Base-by-base conservation (phyloP, 2,329 filamentous ascomycete genomes). In the Alternaria gaisen region DNA sequence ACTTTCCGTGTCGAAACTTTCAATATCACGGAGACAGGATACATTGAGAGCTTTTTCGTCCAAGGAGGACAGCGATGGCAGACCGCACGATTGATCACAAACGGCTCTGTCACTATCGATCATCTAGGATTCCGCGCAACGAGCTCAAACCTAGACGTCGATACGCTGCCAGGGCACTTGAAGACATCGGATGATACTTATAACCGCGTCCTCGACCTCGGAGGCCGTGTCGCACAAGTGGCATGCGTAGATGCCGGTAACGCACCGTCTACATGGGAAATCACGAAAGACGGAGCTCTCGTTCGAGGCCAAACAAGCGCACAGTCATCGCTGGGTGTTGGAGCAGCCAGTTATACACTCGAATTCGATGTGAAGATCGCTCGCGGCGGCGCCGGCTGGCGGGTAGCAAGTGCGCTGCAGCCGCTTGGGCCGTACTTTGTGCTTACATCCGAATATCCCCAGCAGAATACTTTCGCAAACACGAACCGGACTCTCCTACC, bases 11-110 rank as follows among this genome's bases (percentile, higher is more conserved):
- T 32, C 9, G 30, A 32, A 12, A 12, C 30, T 12, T 32, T 32
- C 2, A 73, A 80, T 11, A 38, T 81, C n/a, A 78, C 74, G 0
- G 43, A 58, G 0, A 10, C 53, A 1, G 79, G 80, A 3, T 53
- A 61, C 3, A 22, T 74, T 0, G 56, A 76, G 8, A 77, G 74
- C 1, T 78, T 71, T 20, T 75, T 82, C 38, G 56, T 81, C 0
- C 80, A 82, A 63, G 81, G 80, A 4, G 79, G 78, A 0, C 79
- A 80, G 61, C 66, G 77, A 62, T 83, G 80, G 80, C 72, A 81
- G 58, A 75, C 77, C 0, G 65, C 81, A 24, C 69, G 70, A 2
- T 67, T 82, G 0, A 65, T 82, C 18, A 79, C 75, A 0, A 70
- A 78, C 22, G 71, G 67, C 1, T 69, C 69, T 2, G 59, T 82